These are phyloP conservation scores for Suillus discolor DNA, from an alignment of 768 basidiomycete species.

Conservation along the genomic window DNA sequence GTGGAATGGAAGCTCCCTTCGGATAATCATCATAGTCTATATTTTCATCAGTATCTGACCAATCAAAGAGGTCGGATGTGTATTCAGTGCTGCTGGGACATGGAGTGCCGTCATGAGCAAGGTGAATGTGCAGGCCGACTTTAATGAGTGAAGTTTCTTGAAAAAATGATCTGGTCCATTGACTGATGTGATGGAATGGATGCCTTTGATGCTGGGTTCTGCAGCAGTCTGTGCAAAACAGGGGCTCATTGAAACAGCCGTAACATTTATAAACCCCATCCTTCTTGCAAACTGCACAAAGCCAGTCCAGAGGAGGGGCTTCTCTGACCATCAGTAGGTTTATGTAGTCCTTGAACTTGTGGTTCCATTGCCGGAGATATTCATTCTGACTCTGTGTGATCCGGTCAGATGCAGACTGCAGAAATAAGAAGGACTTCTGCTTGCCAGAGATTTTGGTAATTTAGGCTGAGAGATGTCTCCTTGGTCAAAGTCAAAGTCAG, in stretches of 20 bases:
- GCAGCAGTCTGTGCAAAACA: no score
- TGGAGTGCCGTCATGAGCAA: neutral
- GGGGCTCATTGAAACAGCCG: neutral
- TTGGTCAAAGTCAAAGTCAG: no score
- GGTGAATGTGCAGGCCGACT: neutral
- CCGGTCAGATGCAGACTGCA: no score
- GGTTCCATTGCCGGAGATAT: no score
- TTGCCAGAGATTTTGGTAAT: no score
- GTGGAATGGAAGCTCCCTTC: neutral
- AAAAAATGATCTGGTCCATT: neutral
- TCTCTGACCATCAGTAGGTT: no score
- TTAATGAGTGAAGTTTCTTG: neutral
- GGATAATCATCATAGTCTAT: neutral
- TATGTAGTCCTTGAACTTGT: no score
- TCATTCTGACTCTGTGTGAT: no score
- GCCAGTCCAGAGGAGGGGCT: neutral
- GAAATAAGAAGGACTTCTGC: no score
- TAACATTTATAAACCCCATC: neutral
- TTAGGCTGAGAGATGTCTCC: no score
- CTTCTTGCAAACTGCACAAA: neutral
- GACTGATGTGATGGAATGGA: neutral
- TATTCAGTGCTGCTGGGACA: neutral
- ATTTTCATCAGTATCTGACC: constrained; percentile 1
- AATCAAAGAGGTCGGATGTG: neutral
- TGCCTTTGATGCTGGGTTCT: no score